Conservation (phyloP, 208 protist genomes). For the Angomonas desouzai region DNA sequence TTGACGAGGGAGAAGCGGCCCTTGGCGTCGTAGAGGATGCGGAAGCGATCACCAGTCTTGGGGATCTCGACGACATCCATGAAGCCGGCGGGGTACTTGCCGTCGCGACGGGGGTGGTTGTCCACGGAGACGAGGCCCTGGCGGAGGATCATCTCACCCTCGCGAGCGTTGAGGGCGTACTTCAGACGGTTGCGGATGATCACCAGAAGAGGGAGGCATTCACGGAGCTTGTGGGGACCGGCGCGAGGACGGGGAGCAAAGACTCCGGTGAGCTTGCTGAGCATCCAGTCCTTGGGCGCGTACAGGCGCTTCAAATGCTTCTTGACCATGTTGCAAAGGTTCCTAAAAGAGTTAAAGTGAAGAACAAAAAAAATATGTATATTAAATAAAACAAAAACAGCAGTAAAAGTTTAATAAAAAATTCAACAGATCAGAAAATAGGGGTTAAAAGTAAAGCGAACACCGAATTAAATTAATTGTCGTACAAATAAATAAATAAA, state of each 20-base stretch:
- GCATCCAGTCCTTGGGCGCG: slow-evolving; percentile 99
- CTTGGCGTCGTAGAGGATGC: slow-evolving; percentile 99
- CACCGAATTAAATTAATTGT: not conserved
- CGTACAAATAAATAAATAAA: too few species aligned
- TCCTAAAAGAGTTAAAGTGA: not conserved
- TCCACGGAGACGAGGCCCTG: slow-evolving; percentile 97
- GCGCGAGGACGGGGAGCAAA: slow-evolving; percentile 96
- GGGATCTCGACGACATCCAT: slow-evolving; percentile 98
- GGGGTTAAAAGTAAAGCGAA: not conserved
- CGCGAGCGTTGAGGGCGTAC: slow-evolving; percentile 97
- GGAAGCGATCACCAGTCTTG: slow-evolving; percentile 98
- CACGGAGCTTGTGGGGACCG: slow-evolving; percentile 98
- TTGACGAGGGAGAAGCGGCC: slow-evolving; percentile 97
- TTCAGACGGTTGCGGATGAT: slow-evolving; percentile 93
- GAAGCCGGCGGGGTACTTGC: slow-evolving; percentile 98
- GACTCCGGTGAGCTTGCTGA: slow-evolving; percentile 98
- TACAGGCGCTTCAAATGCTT: slow-evolving; percentile 99
- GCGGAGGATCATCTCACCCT: slow-evolving; percentile 97
- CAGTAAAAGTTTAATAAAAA: not conserved
- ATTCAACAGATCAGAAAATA: not conserved
- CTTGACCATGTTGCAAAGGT: slow-evolving; percentile 87
- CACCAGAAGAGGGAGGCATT: slow-evolving; percentile 72
- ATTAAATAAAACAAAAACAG: not conserved
- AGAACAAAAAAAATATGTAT: not conserved
- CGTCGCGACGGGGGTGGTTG: slow-evolving; percentile 95